These are phyloP conservation scores for Zoysia pacifica DNA, from an alignment of 176 grass and related monocot genomes.

Conservation along the genomic window DNA sequence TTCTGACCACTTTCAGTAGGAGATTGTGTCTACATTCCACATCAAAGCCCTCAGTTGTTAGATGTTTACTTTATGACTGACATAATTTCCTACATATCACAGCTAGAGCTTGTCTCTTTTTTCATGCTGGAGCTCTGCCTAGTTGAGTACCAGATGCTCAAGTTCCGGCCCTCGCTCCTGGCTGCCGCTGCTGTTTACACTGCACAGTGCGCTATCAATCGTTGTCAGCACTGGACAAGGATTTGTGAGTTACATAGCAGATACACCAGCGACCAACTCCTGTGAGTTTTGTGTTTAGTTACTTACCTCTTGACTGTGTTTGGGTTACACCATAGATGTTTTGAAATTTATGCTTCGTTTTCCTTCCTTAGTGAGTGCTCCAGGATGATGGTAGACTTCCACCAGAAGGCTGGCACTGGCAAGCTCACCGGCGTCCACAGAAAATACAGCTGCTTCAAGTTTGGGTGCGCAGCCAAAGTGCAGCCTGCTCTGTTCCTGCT, in stretches of 20 bases:
- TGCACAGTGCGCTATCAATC: conserved; percentile 72
- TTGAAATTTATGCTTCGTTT: background rate
- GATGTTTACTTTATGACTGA: conserved; percentile 19
- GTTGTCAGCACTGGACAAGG: conserved; percentile 66
- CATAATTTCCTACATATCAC: conserved; percentile 30
- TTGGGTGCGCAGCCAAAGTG: conserved; percentile 64
- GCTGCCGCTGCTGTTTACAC: conserved; percentile 87
- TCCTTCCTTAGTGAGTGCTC: conserved; percentile 64
- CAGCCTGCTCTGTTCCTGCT: conserved; percentile 67
- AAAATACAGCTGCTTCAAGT: conserved; percentile 76
- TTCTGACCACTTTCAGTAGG: conserved; percentile 7
- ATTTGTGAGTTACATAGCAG: conserved; percentile 65
- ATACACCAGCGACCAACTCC: conserved; percentile 74
- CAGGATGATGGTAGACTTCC: conserved; percentile 80
- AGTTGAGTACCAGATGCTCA: conserved; percentile 82
- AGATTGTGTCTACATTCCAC: background rate
- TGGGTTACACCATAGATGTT: background rate
- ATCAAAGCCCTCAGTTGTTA: background rate
- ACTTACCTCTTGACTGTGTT: conserved; percentile 2
- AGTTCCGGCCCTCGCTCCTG: conserved; percentile 68
- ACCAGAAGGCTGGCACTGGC: conserved; percentile 64
- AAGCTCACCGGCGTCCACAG: conserved; percentile 70
- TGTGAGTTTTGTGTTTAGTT: conserved; percentile 54
- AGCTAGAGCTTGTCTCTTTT: conserved; percentile 79
- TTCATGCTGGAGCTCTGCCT: conserved; percentile 84